A percentile compares a stretch with the other conserved stretches of the same genome.
Conservation (phyloP, 2,329 filamentous ascomycete species). For the Hypocreales sp. region DNA sequence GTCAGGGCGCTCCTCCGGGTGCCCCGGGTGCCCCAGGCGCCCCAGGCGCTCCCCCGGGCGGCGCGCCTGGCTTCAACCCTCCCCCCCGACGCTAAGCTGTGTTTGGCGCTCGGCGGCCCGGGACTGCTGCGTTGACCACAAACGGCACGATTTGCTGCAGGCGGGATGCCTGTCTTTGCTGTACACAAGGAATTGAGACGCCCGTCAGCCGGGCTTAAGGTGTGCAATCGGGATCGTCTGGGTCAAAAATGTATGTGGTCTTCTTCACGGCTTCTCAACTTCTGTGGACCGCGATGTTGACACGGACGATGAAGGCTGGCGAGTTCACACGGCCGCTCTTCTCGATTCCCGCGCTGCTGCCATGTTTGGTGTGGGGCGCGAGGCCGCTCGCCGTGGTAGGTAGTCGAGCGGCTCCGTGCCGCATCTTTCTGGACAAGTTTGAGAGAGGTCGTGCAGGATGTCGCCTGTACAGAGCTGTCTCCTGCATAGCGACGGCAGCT, state of each 20-base stretch:
- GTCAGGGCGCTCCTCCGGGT: slow-evolving; percentile 27
- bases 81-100: slow-evolving; percentile 42
- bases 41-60: slow-evolving; percentile 25
- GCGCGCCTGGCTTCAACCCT: slow-evolving; percentile 61
- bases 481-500: too few relatives aligned
- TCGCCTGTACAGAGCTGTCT: too few relatives aligned
- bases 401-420: too few relatives aligned
- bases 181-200: slow-evolving; percentile 3
- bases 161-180: slow-evolving; percentile 8
- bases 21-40: slow-evolving; percentile 5
- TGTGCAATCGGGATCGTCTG: not conserved
- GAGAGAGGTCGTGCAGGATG: too few relatives aligned
- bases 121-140: slow-evolving; percentile 9
- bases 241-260: slow-evolving; percentile 5
- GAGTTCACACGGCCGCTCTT: too few relatives aligned
- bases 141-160: slow-evolving; percentile 10
- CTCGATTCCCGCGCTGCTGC: too few relatives aligned
- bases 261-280: slow-evolving; percentile 1
- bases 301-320: slow-evolving; percentile 1
- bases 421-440: too few relatives aligned
- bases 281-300: slow-evolving; percentile 2
- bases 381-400: too few relatives aligned
- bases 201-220: too few relatives aligned
- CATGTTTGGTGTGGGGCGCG: too few relatives aligned
- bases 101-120: slow-evolving; percentile 10